These are phyloP conservation scores for Corinectria fuckeliana DNA, from an alignment of 2,329 filamentous ascomycete genomes.

Conservation along the genomic window DNA sequence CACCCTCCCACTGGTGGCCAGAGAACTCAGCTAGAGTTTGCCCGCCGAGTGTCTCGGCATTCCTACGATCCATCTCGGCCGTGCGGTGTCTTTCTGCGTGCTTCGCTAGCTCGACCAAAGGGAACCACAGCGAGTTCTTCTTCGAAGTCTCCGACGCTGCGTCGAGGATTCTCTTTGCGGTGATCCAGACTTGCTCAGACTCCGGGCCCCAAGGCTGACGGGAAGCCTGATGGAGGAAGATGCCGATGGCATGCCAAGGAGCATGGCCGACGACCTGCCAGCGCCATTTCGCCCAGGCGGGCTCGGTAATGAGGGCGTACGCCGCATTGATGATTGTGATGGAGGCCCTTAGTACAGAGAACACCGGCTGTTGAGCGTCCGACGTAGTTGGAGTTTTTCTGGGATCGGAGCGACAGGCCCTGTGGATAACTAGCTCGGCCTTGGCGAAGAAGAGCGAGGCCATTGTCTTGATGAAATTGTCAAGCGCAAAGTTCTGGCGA, in stretches of 20 bases:
- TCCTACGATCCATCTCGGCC: constrained; percentile 11
- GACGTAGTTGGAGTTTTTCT: neutral
- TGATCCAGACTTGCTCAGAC: constrained; percentile 34
- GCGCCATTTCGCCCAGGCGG: constrained; percentile 35
- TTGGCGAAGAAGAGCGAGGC: constrained; percentile 37
- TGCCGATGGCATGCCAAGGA: constrained; percentile 37
- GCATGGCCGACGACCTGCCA: constrained; percentile 40
- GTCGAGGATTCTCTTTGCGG: constrained; percentile 14
- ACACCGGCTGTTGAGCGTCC: neutral
- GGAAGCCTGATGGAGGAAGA: constrained; percentile 32
- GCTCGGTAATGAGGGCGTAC: constrained; percentile 28
- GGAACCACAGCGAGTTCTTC: constrained; percentile 24
- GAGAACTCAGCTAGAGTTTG: neutral
- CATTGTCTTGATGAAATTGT: constrained; percentile 31
- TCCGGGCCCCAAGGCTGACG: constrained; percentile 29
- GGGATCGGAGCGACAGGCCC: neutral
- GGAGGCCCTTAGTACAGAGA: constrained; percentile 8
- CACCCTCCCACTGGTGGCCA: neutral
- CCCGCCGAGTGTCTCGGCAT: neutral
- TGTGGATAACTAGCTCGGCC: constrained; percentile 33
- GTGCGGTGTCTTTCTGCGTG: constrained; percentile 20
- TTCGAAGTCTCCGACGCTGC: constrained; percentile 11
- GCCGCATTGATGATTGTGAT: constrained; percentile 31
- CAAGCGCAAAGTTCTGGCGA: constrained; percentile 7
- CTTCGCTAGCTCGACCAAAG: constrained; percentile 17